Conservation (phyloP, 2,329 filamentous ascomycete genomes). For the Penicillium sp. region DNA sequence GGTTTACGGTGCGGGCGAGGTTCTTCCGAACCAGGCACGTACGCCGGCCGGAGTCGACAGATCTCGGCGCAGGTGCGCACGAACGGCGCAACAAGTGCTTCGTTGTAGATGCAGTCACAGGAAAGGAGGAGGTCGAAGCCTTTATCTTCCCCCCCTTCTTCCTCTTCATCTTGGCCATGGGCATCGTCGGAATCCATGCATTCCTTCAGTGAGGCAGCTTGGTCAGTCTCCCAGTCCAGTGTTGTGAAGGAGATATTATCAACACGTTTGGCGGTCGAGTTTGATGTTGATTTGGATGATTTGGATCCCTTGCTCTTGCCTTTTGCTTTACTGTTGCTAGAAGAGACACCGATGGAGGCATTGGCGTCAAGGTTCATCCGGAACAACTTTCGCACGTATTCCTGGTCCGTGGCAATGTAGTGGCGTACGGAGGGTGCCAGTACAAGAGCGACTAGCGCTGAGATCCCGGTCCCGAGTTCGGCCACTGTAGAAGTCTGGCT, state of each 20-base stretch:
- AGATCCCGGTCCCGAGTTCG: constrained; percentile 86
- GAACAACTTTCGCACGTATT: constrained; percentile 76
- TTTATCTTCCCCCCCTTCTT: constrained; percentile 28
- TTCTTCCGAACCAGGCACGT: constrained; percentile 13
- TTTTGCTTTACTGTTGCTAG: constrained; percentile 2
- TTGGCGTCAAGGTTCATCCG: constrained; percentile 66
- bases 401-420: constrained; percentile 83
- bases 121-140: constrained; percentile 74
- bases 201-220: constrained; percentile 29
- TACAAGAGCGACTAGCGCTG: constrained; percentile 71
- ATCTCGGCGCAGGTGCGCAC: constrained; percentile 77
- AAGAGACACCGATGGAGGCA: not conserved
- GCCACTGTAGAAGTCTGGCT: constrained; percentile 59
- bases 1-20: constrained; percentile 31
- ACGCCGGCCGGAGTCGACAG: constrained; percentile 57
- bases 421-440: constrained; percentile 59
- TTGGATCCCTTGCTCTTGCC: constrained; percentile 6
- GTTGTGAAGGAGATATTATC: constrained; percentile 55
- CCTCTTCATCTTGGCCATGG: constrained; percentile 9
- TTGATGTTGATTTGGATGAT: constrained; percentile 2
- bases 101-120: constrained; percentile 95
- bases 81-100: constrained; percentile 75
- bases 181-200: constrained; percentile 30
- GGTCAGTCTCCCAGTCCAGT: constrained; percentile 78
- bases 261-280: not conserved